phyloP scores from a whole-genome alignment of 2,329 filamentous ascomycete genomes.

The Beauveria sp. region DNA sequence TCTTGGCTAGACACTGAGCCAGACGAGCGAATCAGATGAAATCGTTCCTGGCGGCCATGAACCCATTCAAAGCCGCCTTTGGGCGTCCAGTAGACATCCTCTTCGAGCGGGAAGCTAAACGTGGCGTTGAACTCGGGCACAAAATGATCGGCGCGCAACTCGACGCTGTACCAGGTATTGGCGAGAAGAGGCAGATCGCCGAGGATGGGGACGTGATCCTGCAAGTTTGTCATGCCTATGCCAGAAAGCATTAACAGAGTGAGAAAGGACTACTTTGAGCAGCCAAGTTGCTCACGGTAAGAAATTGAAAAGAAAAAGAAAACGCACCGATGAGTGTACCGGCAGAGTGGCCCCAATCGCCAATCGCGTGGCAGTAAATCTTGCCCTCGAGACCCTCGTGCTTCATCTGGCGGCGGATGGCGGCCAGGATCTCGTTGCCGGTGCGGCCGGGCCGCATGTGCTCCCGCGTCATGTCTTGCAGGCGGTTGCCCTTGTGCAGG shows the following conservation, averaged over 20 bases:
- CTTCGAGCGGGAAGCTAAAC: constrained; percentile 39
- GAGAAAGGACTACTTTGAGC: no score
- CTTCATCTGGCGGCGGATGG: constrained; percentile 31
- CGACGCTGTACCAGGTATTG: constrained; percentile 42
- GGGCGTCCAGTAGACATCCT: constrained; percentile 41
- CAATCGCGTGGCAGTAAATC: constrained; percentile 42
- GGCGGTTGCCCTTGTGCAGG: constrained; percentile 35
- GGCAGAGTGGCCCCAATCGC: constrained; percentile 43
- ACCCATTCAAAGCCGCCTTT: constrained; percentile 39
- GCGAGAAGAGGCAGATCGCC: constrained; percentile 38
- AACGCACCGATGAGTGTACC: constrained; percentile 37
- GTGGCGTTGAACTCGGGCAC: constrained; percentile 37
- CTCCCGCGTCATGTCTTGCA: constrained; percentile 38
- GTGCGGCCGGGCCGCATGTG: constrained; percentile 36
- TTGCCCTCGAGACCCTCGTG: constrained; percentile 36
- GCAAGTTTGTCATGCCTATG: constrained; percentile 42
- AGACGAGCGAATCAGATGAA: constrained; percentile 27
- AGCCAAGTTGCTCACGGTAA: no score
- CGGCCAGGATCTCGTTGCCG: constrained; percentile 37
- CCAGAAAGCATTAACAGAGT: no score
- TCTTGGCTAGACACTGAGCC: not conserved
- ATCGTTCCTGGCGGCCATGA: constrained; percentile 37
- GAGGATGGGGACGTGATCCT: constrained; percentile 36
- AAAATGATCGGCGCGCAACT: constrained; percentile 40
- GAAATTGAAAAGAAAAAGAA: not conserved